Base-by-base conservation (phyloP, 2,329 filamentous ascomycete genomes). In the Aspergillus sp. region DNA sequence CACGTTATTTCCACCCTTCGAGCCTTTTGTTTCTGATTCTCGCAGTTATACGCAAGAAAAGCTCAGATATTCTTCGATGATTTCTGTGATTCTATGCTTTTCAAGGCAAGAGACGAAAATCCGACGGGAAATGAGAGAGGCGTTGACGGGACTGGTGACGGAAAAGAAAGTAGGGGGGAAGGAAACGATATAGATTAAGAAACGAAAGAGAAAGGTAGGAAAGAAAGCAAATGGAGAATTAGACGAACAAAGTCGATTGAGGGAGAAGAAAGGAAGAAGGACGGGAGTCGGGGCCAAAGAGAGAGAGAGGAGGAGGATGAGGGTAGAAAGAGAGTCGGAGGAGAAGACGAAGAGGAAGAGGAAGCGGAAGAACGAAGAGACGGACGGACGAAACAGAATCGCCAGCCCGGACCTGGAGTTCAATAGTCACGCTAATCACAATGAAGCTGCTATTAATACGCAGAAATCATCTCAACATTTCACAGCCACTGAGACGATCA, bases 171-270 rank as follows among this genome's bases (percentile, higher is more conserved):
- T 51, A 54, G 48, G 52, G 59, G 57, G n/a, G 47, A 30, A 52
- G 33, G 41, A 58, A 56, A 52, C 51, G 39, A 46, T 56, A 49
- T 52, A 41, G 55, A 56, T 50, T 54, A 53, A 44, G 56, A 56
- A 58, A 46, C 37, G 42, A 50, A 53, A 61, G 51, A 44, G 41
- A 57, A 46, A 40, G 55, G 51, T 47, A 44, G 53, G 45, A 41
- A 58, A 56, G 52, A 61, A 54, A 56, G 52, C 17, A 56, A 60
- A 48, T 46, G 52, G 53, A 53, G 54, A 51, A 60, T 57, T 60
- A 59, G 50, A 52, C 41, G 52, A 55, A 57, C 30, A 53, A 50
- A 56, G 51, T 40, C 47, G 55, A 55, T 55, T 52, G 39, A 52
- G 51, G 50, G 46, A 50, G 46, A 56, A 49, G 54, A 57, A 56